Evolutionary conservation across 306 rosid genomes (phyloP), one percentile per base, ranked within the genome.

Genomic region (Cucurbita pepo): DNA sequence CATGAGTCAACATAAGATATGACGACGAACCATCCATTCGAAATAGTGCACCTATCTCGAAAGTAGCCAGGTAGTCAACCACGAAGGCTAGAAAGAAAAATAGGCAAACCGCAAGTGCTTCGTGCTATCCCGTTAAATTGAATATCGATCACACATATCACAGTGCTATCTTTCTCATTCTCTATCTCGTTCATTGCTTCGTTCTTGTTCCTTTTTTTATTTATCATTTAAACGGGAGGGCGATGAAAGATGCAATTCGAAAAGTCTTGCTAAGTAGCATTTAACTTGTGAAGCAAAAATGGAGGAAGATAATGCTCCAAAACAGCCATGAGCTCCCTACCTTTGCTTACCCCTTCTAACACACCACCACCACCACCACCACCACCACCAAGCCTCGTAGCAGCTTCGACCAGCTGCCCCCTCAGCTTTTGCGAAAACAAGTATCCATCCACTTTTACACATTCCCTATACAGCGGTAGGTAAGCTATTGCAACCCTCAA

Each of bases 361-460:
- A 79, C 80, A 65, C 87, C 78, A 65, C 85, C 84, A 11, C 88
- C 80, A 65, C 87, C 80, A 65, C 87, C 78, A 65, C 85, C 84
- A 11, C 88, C 78, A 65, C 85, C 84, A 11, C 88, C 95, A 36
- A 91, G 95, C 84, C 90, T 77, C 72, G 79, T 85, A 21, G 83
- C 87, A 8, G 97, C 97, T 83, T 88, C 97, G 25, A 91, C 89
- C 75, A 91, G 83, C 79, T 85, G 89, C 50, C 97, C 97, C 81
- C 97, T 85, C 43, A 87, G 81, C 79, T 88, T 84, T 77, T 91
- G 97, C 1, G 92, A 81, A 79, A 87, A 78, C 82, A 91, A 85
- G 77, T 86, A 77, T 66, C 97, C 97, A 14, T 90, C 86, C 22
- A 83, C 85, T 77, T 87, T 83, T 56, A 87, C 74, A 77, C 95